These are phyloP conservation scores for Trichoderma arundinaceum DNA, from an alignment of 2,329 filamentous ascomycete genomes.

Conservation along the genomic window DNA sequence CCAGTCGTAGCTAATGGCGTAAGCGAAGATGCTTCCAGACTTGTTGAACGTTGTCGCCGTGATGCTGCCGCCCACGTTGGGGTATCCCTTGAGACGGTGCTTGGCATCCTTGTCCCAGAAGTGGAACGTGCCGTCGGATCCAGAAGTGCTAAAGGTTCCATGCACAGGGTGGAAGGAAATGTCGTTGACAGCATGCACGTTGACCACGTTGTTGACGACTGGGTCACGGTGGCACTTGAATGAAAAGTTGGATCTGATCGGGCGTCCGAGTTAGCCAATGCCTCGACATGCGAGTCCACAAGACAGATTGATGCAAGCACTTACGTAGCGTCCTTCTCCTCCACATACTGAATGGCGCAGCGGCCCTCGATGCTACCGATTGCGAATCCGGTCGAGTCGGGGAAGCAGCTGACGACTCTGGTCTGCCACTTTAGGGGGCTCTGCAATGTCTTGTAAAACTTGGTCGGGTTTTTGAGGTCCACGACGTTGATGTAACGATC, in stretches of 20 bases:
- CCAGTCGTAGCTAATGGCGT: slow-evolving; percentile 96
- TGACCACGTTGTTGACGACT: slow-evolving; percentile 75
- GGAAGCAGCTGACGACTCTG: slow-evolving; percentile 91
- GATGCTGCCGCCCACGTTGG: slow-evolving; percentile 83
- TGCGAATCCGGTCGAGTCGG: slow-evolving; percentile 88
- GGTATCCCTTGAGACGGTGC: slow-evolving; percentile 87
- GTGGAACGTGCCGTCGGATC: slow-evolving; percentile 94
- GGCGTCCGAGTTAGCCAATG: background rate
- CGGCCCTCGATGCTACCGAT: slow-evolving; percentile 96
- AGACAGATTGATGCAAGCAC: slow-evolving; percentile 32
- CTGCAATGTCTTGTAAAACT: slow-evolving; percentile 95
- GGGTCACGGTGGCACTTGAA: slow-evolving; percentile 98
- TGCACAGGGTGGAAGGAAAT: slow-evolving; percentile 97
- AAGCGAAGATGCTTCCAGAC: slow-evolving; percentile 82
- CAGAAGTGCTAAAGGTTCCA: slow-evolving; percentile 97
- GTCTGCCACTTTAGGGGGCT: slow-evolving; percentile 99
- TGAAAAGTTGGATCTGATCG: slow-evolving; percentile 84
- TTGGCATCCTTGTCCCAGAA: slow-evolving; percentile 96
- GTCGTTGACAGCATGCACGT: slow-evolving; percentile 93
- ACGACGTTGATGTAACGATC: slow-evolving; percentile 96
- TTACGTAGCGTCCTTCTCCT: slow-evolving; percentile 86
- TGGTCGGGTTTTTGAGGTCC: slow-evolving; percentile 84
- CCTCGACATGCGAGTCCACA: no score
- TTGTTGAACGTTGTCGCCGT: slow-evolving; percentile 90
- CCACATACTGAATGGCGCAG: slow-evolving; percentile 97